A percentile compares a stretch with the other conserved stretches of the same genome.
Conservation (phyloP, 2,329 filamentous ascomycete genomes). For the Juglanconis sp. region DNA sequence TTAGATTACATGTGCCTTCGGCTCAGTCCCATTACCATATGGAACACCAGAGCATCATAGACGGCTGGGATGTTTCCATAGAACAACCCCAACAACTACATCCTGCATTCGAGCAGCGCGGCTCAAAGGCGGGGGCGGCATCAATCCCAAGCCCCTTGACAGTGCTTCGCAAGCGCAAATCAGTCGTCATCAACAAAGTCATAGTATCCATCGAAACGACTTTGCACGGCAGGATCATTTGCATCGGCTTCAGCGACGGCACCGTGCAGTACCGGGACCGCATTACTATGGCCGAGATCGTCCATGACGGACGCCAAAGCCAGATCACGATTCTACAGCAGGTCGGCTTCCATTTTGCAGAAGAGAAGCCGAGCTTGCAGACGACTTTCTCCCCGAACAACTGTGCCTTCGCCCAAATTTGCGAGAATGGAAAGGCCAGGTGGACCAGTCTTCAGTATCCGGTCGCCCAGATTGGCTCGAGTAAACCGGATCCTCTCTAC, state of each 20-base stretch:
- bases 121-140: constrained; percentile 52
- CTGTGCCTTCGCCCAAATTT: constrained; percentile 56
- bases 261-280: constrained; percentile 78
- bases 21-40: constrained; percentile 57
- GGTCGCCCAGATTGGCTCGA: constrained; percentile 44
- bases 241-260: constrained; percentile 75
- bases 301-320: constrained; percentile 59
- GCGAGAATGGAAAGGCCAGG: constrained; percentile 55
- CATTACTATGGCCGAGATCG: constrained; percentile 66
- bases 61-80: constrained; percentile 76
- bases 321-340: constrained; percentile 70
- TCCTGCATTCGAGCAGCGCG: constrained; percentile 73
- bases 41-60: constrained; percentile 69
- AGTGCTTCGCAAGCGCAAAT: constrained; percentile 61
- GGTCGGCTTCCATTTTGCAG: constrained; percentile 70
- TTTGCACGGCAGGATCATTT: constrained; percentile 68
- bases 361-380: constrained; percentile 62
- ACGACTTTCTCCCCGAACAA: constrained; percentile 59
- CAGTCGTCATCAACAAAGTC: constrained; percentile 67
- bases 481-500: constrained; percentile 48
- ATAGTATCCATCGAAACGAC: constrained; percentile 66
- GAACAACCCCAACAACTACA: constrained; percentile 66
- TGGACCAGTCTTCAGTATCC: constrained; percentile 57
- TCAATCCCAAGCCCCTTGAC: constrained; percentile 36
- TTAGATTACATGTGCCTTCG: constrained; percentile 62